Evolutionary conservation across 768 basidiomycete species (phyloP).

Genomic region (Lentinula detonsa): DNA sequence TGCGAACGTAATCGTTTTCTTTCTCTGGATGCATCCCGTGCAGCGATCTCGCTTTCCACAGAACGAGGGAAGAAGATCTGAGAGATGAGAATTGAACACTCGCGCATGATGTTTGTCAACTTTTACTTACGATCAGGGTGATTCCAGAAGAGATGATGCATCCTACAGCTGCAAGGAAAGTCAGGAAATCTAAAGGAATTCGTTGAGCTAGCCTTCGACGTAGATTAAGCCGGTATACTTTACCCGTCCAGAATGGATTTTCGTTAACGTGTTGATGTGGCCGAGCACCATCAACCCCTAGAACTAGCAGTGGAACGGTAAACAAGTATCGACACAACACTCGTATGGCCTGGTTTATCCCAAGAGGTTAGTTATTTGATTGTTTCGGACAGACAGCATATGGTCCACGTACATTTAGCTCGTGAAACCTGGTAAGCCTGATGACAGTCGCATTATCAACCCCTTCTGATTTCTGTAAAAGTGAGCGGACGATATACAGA

Average conservation of each 20-base stretch:
- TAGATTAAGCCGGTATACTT: not conserved
- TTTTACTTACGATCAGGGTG: slow-evolving; percentile 56
- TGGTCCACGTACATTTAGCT: slow-evolving; percentile 60
- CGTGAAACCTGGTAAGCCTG: slow-evolving; percentile 74
- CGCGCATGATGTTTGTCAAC: not conserved
- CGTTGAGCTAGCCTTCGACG: slow-evolving; percentile 4
- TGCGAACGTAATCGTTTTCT: slow-evolving; percentile 20
- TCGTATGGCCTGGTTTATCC: slow-evolving; percentile 49
- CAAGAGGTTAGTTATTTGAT: not conserved
- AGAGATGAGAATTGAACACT: not conserved
- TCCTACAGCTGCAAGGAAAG: slow-evolving; percentile 53
- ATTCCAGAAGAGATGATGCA: slow-evolving; percentile 63
- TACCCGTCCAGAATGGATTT: slow-evolving; percentile 48
- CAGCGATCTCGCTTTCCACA: slow-evolving; percentile 56
- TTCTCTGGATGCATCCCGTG: slow-evolving; percentile 39
- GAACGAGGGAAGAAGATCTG: slow-evolving; percentile 86
- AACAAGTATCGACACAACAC: slow-evolving; percentile 72
- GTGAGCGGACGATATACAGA: not conserved
- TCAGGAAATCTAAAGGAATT: slow-evolving; percentile 46
- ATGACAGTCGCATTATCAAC: slow-evolving; percentile 64
- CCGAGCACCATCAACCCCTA: slow-evolving; percentile 64
- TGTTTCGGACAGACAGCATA: not conserved
- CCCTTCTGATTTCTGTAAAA: slow-evolving; percentile 45
- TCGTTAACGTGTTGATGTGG: slow-evolving; percentile 62
- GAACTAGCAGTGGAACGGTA: slow-evolving; percentile 53